These are phyloP conservation scores for Nitzschia inconspicua DNA, from an alignment of 108 stramenopile species.

Conservation along the genomic window DNA sequence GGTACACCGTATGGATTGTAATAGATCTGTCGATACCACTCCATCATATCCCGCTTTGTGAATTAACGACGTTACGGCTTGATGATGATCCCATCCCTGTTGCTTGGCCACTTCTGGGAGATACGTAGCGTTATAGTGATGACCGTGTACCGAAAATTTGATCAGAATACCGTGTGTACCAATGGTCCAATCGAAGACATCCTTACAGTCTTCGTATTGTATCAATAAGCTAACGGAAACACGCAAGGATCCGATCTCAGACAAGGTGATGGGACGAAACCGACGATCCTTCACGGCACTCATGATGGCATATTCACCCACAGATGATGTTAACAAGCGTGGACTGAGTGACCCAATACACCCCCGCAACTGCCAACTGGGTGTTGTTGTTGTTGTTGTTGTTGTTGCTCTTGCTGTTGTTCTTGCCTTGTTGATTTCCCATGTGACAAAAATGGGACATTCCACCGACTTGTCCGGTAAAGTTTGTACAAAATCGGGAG, in stretches of 20 bases:
- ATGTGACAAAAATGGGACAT: constrained; percentile 80
- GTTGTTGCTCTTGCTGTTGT: constrained; percentile 10
- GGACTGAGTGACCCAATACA: constrained; percentile 72
- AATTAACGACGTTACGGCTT: constrained; percentile 50
- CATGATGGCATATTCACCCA: constrained; percentile 69
- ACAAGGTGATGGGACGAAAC: constrained; percentile 51
- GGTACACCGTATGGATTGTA: constrained; percentile 51
- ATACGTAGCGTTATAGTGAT: constrained; percentile 56
- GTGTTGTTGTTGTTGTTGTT: background rate
- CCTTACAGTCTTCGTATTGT: constrained; percentile 57
- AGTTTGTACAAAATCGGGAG: constrained; percentile 14
- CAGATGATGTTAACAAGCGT: constrained; percentile 27
- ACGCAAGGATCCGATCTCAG: constrained; percentile 51
- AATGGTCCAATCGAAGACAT: constrained; percentile 70
- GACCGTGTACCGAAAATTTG: constrained; percentile 20
- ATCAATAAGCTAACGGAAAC: constrained; percentile 74
- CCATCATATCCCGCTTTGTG: constrained; percentile 74
- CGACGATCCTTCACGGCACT: constrained; percentile 66
- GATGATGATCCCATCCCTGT: constrained; percentile 56
- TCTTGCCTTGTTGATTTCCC: constrained; percentile 52
- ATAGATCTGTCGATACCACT: constrained; percentile 27
- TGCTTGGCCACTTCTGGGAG: constrained; percentile 76
- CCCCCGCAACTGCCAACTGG: constrained; percentile 58
- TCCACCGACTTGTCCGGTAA: constrained; percentile 34
- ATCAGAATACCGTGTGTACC: constrained; percentile 80